Evolutionary conservation across 2,329 filamentous ascomycete genomes (phyloP).

Genomic region (Xylariales sp.): DNA sequence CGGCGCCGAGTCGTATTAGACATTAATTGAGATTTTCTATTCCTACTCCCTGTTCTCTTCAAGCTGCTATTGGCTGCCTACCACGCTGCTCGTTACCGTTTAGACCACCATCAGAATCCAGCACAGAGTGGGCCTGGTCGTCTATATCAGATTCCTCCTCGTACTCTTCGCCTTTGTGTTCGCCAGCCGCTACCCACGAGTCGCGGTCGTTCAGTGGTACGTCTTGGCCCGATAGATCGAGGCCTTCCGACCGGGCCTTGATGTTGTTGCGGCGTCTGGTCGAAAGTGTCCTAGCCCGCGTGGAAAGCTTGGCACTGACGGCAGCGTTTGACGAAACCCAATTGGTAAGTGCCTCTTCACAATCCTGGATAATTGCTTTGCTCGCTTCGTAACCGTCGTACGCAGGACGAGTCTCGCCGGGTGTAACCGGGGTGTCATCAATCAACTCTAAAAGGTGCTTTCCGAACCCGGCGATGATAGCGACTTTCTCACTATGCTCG

Average conservation of each 20-base stretch:
- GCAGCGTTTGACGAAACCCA: slow-evolving; percentile 94
- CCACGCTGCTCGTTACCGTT: slow-evolving; percentile 63
- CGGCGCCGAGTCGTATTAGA: slow-evolving; percentile 43
- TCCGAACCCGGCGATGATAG: slow-evolving; percentile 96
- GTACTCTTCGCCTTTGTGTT: slow-evolving; percentile 68
- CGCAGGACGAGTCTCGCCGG: slow-evolving; percentile 92
- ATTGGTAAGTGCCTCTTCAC: slow-evolving; percentile 95
- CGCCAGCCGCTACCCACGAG: slow-evolving; percentile 83
- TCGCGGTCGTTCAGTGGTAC: slow-evolving; percentile 80
- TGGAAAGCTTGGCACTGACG: slow-evolving; percentile 87
- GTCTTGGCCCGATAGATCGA: slow-evolving; percentile 87
- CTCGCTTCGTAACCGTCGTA: slow-evolving; percentile 99
- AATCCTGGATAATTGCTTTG: slow-evolving; percentile 99
- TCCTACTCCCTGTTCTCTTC: neutral
- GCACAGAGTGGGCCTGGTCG: slow-evolving; percentile 65
- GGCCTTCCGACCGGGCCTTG: slow-evolving; percentile 73
- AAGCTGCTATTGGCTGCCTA: slow-evolving; percentile 38
- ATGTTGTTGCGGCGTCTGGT: slow-evolving; percentile 83
- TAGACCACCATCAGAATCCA: slow-evolving; percentile 64
- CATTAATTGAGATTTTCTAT: slow-evolving; percentile 42
- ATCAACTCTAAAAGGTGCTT: slow-evolving; percentile 98
- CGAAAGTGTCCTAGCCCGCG: slow-evolving; percentile 86
- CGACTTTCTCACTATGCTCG: slow-evolving; percentile 97
- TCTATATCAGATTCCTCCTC: slow-evolving; percentile 75
- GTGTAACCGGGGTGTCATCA: slow-evolving; percentile 96